Base-by-base conservation (phyloP, 129 eudicot species). In the Chrysanthemum seticuspe region DNA sequence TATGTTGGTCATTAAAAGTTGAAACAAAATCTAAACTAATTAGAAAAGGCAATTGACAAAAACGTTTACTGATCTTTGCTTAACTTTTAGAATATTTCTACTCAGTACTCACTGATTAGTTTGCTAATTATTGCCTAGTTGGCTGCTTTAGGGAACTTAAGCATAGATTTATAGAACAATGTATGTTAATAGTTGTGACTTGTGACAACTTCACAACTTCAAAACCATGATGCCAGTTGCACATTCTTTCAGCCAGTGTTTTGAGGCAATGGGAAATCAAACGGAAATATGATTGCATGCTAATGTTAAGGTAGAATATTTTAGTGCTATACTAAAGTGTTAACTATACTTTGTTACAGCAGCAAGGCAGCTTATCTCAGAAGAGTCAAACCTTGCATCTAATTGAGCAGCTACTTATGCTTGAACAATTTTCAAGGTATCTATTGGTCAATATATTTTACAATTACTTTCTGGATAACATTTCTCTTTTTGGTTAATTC, bases 321-420 rank as follows among this genome's bases (percentile, higher is more conserved):
- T 52, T 0, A 11, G 15, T 52, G 1, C 12, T 13, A 52, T n/a
- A 13, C 56, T 13, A 52, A 52, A 52, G 56, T 52, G 14, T 52
- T 52, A 10, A 52, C 56, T 51, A 51, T 51, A 51, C 13, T 52
- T 52, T 51, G 14, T 5, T 2, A 5, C 16, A 15, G 5, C 57
- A 11, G 76, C 79, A 79, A 48, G 79, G 11, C 45, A 25, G 60
- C 50, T n/a, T 64, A 16, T 74, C 76, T 21, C 74, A 75, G 69
- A 80, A 80, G 82, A 77, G 82, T 71, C 86, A 75, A 65, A 82
- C 81, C 61, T 52, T 52, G 57, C 57, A 52, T 52, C 16, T 52
- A 13, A 15, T 52, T 52, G 57, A 52, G 57, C 57, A 52, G 6
- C 57, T 52, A 52, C 57, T 52, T 52, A 52, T 52, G 57, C 18